Conservation (phyloP, 345 rosid genomes). For the Diplotaxis tenuifolia region DNA sequence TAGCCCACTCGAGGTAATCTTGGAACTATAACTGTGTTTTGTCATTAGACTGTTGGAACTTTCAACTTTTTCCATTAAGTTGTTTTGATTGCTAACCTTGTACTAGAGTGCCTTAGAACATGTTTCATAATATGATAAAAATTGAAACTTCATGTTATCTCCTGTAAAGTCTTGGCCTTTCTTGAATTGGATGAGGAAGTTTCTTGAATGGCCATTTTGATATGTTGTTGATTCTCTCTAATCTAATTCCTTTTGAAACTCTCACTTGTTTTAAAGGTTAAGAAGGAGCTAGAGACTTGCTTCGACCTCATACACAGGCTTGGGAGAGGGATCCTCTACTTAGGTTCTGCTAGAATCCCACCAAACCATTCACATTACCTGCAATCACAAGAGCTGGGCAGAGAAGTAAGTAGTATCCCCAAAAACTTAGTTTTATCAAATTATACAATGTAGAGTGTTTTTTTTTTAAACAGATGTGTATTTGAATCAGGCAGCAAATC, state of each 20-base stretch:
- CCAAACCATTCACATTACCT: constrained; percentile 63
- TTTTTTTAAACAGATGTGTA: background rate
- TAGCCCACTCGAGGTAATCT: constrained; percentile 72
- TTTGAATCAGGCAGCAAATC: constrained; percentile 62
- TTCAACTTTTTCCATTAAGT: background rate
- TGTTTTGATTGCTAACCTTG: background rate
- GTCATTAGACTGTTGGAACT: background rate
- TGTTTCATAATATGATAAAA: background rate
- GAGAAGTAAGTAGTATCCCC: constrained; percentile 54
- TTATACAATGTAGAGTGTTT: background rate
- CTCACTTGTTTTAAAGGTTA: constrained; percentile 56
- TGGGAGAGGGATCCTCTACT: constrained; percentile 81
- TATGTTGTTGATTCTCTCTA: background rate
- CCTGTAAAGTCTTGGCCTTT: constrained; percentile 25
- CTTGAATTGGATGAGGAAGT: background rate
- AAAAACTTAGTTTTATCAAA: background rate
- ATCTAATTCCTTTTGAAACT: constrained; percentile 18
- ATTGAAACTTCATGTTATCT: constrained; percentile 5
- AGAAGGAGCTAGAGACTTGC: constrained; percentile 70
- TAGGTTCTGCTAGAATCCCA: constrained; percentile 87
- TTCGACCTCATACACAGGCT: constrained; percentile 67
- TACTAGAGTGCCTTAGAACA: background rate
- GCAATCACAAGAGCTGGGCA: constrained; percentile 58
- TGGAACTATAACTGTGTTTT: background rate
- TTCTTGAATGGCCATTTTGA: background rate